These are phyloP conservation scores for Sarocladiaceae sp. DNA, from an alignment of 2,329 filamentous ascomycete genomes.

Conservation along the genomic window DNA sequence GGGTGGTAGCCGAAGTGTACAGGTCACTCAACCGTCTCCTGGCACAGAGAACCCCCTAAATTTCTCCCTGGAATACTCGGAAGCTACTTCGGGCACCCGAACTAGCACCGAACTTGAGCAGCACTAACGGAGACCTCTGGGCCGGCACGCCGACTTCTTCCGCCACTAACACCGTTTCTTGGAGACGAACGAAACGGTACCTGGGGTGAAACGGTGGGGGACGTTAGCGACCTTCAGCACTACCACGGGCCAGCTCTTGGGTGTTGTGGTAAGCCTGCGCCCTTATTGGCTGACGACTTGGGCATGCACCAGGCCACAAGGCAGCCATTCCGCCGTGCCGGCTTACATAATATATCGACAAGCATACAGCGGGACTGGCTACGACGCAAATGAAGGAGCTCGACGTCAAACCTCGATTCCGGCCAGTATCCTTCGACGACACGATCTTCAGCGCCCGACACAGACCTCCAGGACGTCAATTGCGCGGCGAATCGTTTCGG, in stretches of 20 bases:
- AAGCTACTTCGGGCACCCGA: not conserved
- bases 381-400: slow-evolving; percentile 5
- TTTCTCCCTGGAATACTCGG: too few relatives aligned
- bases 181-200: not conserved
- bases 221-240: not conserved
- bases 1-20: not conserved
- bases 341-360: not conserved
- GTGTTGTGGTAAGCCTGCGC: not conserved
- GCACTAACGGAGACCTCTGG: not conserved
- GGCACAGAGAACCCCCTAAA: not conserved
- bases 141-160: not conserved
- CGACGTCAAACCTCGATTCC: not conserved
- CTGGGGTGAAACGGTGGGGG: not conserved
- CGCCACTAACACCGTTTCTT: not conserved
- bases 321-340: not conserved
- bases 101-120: not conserved
- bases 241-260: too few relatives aligned
- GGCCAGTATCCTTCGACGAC: not conserved
- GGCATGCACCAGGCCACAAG: not conserved
- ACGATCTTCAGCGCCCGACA: not conserved
- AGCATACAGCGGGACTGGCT: not conserved
- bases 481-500: not conserved
- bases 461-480: not conserved
- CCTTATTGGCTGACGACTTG: not conserved
- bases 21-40: not conserved